Evolutionary conservation across 2,329 filamentous ascomycete genomes (phyloP), one percentile per base, ranked within the genome.

Genomic region (Colletotrichum sp.): DNA sequence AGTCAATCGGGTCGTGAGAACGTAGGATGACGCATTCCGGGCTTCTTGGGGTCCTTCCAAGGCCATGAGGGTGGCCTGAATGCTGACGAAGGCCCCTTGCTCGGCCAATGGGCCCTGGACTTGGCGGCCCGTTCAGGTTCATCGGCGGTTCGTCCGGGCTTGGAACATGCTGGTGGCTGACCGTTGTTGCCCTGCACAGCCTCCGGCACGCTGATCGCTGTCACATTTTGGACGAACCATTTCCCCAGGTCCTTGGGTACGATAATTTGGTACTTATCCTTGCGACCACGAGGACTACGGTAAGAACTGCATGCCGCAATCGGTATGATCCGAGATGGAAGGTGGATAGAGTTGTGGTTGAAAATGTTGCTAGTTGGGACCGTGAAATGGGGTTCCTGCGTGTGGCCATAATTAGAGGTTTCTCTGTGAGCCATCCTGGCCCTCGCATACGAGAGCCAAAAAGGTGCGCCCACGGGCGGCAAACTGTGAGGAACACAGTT

Each of bases 21-120:
- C 39, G 63, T 43, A 28, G n/a, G 63, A 75, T 72, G 72, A 75
- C 72, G 68, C 68, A 67, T 61, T 36, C 24, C 5, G 36, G n/a
- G 28, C 67, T 34, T 36, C 43, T 59, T 60, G 21, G 67, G 34
- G 36, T 18, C 3, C n/a, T 66, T 61, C 72, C 72, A 71, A 71
- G 72, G 12, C 48, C 10, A n/a, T n/a, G 24, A 26, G 28, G 24
- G 34, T 26, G 43, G 63, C 16, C 63, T 32, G 30, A 34, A 10
- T 43, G 59, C 43, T 74, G 59, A 59, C 66, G 32, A 60, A 9
- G 6, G 30, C 55, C 66, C 18, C 15, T 32, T 64, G n/a, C 12
- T 24, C 36, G 57, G 21, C 68, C 72, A 72, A 75, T 67, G 28
- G 48, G 32, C 13, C 18, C 15, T 52, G n/a, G 21, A 69, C 67